These are phyloP conservation scores for Phanerodontia chrysosporium DNA, from an alignment of 768 basidiomycete genomes.

Conservation along the genomic window DNA sequence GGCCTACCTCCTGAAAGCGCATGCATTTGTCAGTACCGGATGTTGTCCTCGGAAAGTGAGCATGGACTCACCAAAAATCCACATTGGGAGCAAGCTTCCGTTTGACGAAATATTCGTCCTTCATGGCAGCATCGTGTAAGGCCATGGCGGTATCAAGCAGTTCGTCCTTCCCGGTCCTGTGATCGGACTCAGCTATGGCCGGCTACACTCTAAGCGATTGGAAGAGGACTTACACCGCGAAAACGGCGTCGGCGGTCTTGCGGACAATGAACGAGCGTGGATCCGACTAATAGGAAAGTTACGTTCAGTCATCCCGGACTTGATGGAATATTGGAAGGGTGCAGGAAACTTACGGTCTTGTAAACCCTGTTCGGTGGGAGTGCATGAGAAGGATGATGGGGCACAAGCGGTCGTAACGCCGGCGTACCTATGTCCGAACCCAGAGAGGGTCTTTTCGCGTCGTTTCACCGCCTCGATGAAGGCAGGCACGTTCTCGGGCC, in stretches of 20 bases:
- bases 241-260: constrained; percentile 89
- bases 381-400: neutral
- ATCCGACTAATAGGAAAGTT: constrained; percentile 55
- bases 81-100: constrained; percentile 86
- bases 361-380: constrained; percentile 47
- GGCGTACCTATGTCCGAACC: constrained; percentile 80
- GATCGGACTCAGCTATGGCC: neutral
- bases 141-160: constrained; percentile 80
- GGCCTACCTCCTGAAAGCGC: constrained; percentile 46
- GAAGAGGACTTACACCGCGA: constrained; percentile 60
- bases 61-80: constrained; percentile 61
- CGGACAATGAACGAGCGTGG: constrained; percentile 89
- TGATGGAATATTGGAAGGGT: neutral
- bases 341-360: constrained; percentile 66
- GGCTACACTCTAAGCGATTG: neutral
- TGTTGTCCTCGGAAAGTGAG: neutral
- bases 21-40: neutral
- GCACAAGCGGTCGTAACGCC: neutral
- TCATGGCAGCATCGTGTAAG: constrained; percentile 58
- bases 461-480: constrained; percentile 86
- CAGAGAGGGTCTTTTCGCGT: constrained; percentile 84
- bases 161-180: constrained; percentile 80
- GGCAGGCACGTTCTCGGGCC: constrained; percentile 78
- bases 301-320: neutral
- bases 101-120: constrained; percentile 84